Evolutionary conservation across 2,329 filamentous ascomycete species (phyloP).

Genomic region (Mollisiaceae sp.): DNA sequence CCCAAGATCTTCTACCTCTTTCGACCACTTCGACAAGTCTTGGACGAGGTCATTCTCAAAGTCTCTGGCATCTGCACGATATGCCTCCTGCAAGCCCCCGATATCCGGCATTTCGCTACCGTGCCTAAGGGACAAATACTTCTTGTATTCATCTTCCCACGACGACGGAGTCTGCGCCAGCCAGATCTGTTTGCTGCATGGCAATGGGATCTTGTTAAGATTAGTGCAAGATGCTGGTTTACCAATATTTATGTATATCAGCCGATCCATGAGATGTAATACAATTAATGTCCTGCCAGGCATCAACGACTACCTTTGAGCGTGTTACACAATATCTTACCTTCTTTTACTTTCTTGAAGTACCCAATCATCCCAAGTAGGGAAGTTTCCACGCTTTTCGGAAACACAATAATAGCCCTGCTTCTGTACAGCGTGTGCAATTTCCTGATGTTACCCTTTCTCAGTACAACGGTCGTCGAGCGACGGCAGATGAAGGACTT

Average conservation of each 20-base stretch:
- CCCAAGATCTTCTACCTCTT: slow-evolving; percentile 20
- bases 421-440: slow-evolving; percentile 11
- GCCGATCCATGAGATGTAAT: slow-evolving; percentile 21
- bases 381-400: slow-evolving; percentile 16
- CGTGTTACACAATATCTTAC: slow-evolving; percentile 5
- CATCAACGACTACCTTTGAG: slow-evolving; percentile 5
- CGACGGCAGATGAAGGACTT: not conserved
- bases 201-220: slow-evolving; percentile 21
- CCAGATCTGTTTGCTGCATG: slow-evolving; percentile 24
- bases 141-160: slow-evolving; percentile 28
- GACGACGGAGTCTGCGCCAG: slow-evolving; percentile 17
- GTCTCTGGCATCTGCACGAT: slow-evolving; percentile 3
- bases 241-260: slow-evolving; percentile 24
- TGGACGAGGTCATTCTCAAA: slow-evolving; percentile 8
- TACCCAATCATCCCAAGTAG: slow-evolving; percentile 24
- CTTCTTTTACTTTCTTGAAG: slow-evolving; percentile 24
- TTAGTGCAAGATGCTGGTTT: slow-evolving; percentile 2
- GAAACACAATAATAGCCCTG: slow-evolving; percentile 7
- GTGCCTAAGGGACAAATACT: slow-evolving; percentile 19
- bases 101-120: slow-evolving; percentile 1
- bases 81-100: slow-evolving; percentile 15
- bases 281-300: slow-evolving; percentile 20
- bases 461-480: not conserved
- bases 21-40: slow-evolving; percentile 22
- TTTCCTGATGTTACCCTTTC: slow-evolving; percentile 19